Evolutionary conservation across 192 early-diverging fungal species (phyloP), one percentile per base, ranked within the genome.

Genomic region (Linnemannia exigua): DNA sequence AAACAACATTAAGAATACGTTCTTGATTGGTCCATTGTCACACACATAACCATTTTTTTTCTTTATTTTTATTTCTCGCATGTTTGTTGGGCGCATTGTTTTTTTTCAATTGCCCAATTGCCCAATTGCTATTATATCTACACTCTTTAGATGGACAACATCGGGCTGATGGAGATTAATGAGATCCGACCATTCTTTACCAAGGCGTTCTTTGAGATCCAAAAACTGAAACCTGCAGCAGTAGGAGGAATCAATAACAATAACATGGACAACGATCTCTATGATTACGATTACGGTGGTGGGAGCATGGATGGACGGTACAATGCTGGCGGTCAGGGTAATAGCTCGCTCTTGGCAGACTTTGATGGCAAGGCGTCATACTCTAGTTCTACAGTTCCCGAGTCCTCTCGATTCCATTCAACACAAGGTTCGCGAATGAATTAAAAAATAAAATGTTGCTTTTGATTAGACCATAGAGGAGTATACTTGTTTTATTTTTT

Each of bases 101-200:
- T 35, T 81, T 78, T 77, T 7, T 33, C 58, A 31, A 63, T 63
- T 8, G 3, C 1, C 31, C n/a, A n/a, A n/a, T n/a, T n/a, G n/a
- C n/a, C n/a, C n/a, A n/a, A n/a, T n/a, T n/a, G n/a, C n/a, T n/a
- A n/a, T n/a, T n/a, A n/a, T n/a, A n/a, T n/a, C n/a, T n/a, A n/a
- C n/a, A n/a, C 9, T 1, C 14, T 63, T 12, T 83, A 94, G 91
- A 93, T 97, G 91, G 93, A 97, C 83, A 95, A 96, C 75, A 79
- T 99, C 75, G 92, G 95, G 35, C 88, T 93, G 31, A 94, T 96
- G 87, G 97, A 99, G 78, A 93, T 99, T 76, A 97, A 98, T 63
- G 96, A 97, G 87, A 96, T 99, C 75, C 91, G 97, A n/a, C 97
- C 97, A 1, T 93, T 99, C 76, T 98, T 99, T 87, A 84, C 91